Percentiles rank a stretch among this genome's conserved stretches.
Conservation (phyloP, 441 rosid species). For the Manihot esculenta region DNA sequence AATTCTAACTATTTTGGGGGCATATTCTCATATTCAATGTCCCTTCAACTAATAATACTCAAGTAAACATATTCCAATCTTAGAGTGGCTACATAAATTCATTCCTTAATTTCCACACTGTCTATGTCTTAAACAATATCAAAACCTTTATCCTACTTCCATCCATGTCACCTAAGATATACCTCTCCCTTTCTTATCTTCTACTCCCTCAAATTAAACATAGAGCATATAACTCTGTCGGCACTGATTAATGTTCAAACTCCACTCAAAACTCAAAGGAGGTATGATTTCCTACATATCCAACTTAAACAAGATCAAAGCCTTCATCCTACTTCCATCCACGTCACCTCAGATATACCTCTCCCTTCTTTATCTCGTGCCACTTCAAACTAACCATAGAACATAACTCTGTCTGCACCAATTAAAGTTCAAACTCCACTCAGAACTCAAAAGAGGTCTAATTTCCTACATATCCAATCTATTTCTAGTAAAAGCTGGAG, state of each 20-base stretch:
- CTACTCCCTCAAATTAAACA: neutral
- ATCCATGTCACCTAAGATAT: too few species aligned
- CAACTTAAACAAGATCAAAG: neutral
- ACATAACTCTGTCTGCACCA: neutral
- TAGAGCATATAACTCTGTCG: neutral
- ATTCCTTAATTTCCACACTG: too few species aligned
- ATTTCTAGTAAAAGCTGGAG: too few species aligned
- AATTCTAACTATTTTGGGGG: neutral
- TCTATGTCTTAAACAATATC: too few species aligned
- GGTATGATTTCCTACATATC: neutral
- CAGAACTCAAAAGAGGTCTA: neutral
- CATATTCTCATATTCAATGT: neutral
- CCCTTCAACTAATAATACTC: too few species aligned
- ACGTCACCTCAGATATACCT: too few species aligned
- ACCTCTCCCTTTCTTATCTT: too few species aligned
- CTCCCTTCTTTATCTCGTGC: too few species aligned
- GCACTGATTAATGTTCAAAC: neutral
- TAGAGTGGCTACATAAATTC: too few species aligned
- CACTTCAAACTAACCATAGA: neutral
- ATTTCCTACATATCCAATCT: neutral
- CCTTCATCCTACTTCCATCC: too few species aligned
- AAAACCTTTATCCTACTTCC: too few species aligned
- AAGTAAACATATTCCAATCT: too few species aligned
- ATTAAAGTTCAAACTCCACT: neutral
- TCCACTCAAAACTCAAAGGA: neutral